phyloP scores from a whole-genome alignment of 306 rosid genomes.

The Vachellia pachyceras region DNA sequence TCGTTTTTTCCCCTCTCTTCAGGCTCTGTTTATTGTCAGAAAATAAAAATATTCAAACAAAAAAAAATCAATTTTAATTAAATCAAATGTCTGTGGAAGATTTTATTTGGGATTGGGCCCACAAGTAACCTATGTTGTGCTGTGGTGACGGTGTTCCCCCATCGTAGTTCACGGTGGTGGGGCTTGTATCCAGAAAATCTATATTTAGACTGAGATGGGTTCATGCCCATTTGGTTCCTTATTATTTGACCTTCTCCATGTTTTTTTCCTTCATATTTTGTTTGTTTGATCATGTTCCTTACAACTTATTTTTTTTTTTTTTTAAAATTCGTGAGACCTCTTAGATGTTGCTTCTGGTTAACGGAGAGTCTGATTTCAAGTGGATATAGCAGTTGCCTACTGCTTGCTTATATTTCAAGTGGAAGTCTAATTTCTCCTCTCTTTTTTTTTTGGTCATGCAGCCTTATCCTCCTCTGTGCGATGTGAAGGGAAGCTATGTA shows the following conservation, averaged over 20 bases:
- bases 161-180: not conserved
- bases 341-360: not conserved
- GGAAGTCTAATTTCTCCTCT: not conserved
- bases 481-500: conserved; percentile 87
- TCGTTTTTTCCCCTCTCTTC: not conserved
- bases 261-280: not conserved
- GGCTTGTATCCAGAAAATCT: not conserved
- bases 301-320: too few species aligned
- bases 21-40: not conserved
- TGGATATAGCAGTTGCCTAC: not conserved
- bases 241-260: not conserved
- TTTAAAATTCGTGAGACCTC: too few species aligned
- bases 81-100: not conserved
- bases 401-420: too few species aligned
- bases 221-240: not conserved
- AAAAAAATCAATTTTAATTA: not conserved
- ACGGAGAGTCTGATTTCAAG: too few species aligned
- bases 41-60: too few species aligned
- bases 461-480: conserved; percentile 91
- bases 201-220: not conserved
- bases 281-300: not conserved
- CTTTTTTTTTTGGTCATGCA: conserved; percentile 37
- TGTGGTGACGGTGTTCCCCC: not conserved
- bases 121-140: not conserved
- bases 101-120: conserved; percentile 1